Base-by-base conservation (phyloP, 768 basidiomycete species). In the Kwoniella sp. region DNA sequence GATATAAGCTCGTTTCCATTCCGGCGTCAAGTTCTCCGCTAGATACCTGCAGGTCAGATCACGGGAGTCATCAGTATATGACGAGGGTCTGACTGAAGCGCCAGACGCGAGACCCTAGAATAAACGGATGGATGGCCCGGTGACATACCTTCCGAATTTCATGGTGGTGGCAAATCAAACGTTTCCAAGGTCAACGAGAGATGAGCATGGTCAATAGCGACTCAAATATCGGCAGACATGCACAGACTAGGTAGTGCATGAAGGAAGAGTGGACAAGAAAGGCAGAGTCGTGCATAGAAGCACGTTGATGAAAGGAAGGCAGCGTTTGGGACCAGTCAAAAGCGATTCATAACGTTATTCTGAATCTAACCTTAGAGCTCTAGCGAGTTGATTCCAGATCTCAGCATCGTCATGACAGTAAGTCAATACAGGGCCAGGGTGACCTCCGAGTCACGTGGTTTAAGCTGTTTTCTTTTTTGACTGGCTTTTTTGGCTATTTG, bases 1-100 rank as follows among this genome's bases (percentile, higher is more conserved):
- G 61, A 81, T 80, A 58, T 81, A 81, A 4, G 80, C 80, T 17
- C 79, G 66, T 54, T 79, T 79, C 80, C 80, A 81, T 65, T 81
- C 80, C 2, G 78, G 77, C 7, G 79, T 81, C 45, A 68, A 70
- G 38, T 77, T 74, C 38, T 78, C 74, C 15, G 47, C 70, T 28
- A 78, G 74, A 63, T 78, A 78, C 63, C 74, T 75, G 30, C 9
- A 25, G 15, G n/a, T 15, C 4, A 1, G 15, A 53, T 29, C 9
- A 30, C 3, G 5, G 41, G 30, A 65, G 38, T 25, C 13, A 31
- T 48, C 66, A 38, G 45, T 28, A 23, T 17, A 1, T 25, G 41
- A 11, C 41, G 13, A n/a, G n/a, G 8, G 34, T 15, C 26, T 59
- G 25, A 17, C 26, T 34, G 26, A 50, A 2, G 13, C 12, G 51